Percentiles rank a stretch among this genome's conserved stretches.
These are phyloP conservation scores for Mucor ambiguus DNA, from an alignment of 371 early-diverging fungal species.

Conservation along the genomic window DNA sequence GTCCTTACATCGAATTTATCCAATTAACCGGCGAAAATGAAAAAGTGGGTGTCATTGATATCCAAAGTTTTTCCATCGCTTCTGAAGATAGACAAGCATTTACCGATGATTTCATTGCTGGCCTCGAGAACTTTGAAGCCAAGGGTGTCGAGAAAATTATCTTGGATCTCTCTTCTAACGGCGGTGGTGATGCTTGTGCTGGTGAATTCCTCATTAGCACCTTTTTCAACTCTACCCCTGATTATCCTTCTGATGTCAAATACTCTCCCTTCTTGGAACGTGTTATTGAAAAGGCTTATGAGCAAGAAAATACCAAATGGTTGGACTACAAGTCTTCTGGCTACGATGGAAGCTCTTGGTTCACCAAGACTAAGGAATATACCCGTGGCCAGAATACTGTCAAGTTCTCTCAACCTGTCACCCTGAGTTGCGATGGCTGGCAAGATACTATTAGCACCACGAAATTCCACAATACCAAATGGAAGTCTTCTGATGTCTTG, in stretches of 20 bases:
- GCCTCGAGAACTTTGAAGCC: conserved; percentile 41
- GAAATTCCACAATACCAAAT: conserved; percentile 34
- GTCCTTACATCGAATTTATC: conserved; percentile 44
- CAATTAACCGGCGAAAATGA: conserved; percentile 27
- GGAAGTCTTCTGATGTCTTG: conserved; percentile 42
- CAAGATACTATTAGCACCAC: conserved; percentile 15
- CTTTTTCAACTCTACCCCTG: conserved; percentile 47
- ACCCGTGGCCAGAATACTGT: conserved; percentile 34
- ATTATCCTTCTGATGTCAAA: conserved; percentile 51
- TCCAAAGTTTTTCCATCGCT: conserved; percentile 51
- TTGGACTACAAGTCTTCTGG: conserved; percentile 37
- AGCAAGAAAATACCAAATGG: conserved; percentile 46
- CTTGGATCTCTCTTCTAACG: conserved; percentile 50
- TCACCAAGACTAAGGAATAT: conserved; percentile 34
- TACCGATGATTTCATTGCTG: conserved; percentile 34
- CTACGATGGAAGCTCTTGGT: conserved; percentile 35
- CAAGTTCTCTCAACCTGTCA: conserved; percentile 45
- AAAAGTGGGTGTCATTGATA: conserved; percentile 52
- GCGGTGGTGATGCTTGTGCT: conserved; percentile 58
- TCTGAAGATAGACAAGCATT: conserved; percentile 40
- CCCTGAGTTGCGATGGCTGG: conserved; percentile 32
- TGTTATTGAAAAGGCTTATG: conserved; percentile 42
- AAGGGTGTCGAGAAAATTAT: conserved; percentile 51
- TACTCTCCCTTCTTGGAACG: conserved; percentile 48
- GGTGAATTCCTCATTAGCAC: conserved; percentile 54